Evolutionary conservation across 371 early-diverging fungal genomes (phyloP).

Genomic region (Dichotomocladium elegans): DNA sequence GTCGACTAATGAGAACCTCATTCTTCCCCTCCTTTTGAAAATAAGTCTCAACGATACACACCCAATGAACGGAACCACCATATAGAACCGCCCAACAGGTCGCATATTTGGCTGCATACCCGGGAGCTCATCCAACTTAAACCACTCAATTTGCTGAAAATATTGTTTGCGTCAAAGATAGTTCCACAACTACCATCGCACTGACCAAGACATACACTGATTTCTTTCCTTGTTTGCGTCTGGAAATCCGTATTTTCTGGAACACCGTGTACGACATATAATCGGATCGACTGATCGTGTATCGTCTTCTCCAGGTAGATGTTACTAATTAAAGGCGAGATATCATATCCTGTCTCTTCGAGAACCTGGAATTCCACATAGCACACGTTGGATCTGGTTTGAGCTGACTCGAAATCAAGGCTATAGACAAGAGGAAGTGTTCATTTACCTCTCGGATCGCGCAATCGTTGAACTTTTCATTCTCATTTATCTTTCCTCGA

Average conservation of each 20-base stretch:
- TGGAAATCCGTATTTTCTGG: conserved; percentile 81
- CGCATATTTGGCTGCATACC: conserved; percentile 31
- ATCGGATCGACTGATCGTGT: conserved; percentile 83
- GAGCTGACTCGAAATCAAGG: neutral
- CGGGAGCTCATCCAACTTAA: conserved; percentile 42
- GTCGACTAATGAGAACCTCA: neutral
- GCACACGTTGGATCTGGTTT: neutral
- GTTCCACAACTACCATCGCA: neutral
- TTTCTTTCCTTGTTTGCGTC: conserved; percentile 95
- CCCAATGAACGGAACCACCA: conserved; percentile 68
- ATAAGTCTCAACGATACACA: conserved; percentile 18
- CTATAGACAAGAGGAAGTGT: neutral
- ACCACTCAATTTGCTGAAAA: conserved; percentile 43
- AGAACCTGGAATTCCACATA: conserved; percentile 73
- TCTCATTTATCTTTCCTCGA: conserved; percentile 98
- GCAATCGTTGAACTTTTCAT: conserved; percentile 89
- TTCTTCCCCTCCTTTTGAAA: neutral
- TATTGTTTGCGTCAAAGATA: neutral
- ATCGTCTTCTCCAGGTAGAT: conserved; percentile 81
- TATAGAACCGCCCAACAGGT: conserved; percentile 48
- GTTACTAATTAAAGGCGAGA: conserved; percentile 67
- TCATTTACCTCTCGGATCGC: conserved; percentile 87
- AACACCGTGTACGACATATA: conserved; percentile 92
- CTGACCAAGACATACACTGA: conserved; percentile 67
- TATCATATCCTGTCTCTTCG: conserved; percentile 98